Conservation (phyloP, 2,329 filamentous ascomycete species). For the Xylariaceae sp. region DNA sequence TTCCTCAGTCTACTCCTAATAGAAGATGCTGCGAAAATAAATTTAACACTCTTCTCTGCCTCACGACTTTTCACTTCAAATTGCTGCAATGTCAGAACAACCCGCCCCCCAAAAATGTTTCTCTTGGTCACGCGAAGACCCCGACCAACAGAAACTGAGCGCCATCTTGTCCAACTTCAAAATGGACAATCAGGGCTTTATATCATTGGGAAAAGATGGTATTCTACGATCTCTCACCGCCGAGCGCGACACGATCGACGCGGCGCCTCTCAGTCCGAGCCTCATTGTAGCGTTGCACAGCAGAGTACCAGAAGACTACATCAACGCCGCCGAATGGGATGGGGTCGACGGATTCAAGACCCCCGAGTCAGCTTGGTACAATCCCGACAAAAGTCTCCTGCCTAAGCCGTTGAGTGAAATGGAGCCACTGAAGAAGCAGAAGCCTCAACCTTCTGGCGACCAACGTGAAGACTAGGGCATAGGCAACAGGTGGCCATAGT, state of each 20-base stretch:
- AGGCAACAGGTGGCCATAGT: no score
- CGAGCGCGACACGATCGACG: conserved; percentile 5
- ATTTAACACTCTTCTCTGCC: neutral
- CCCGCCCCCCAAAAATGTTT: neutral
- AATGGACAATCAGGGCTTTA: conserved; percentile 3
- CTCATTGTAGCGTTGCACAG: conserved; percentile 5
- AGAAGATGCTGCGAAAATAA: neutral
- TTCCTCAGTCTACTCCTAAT: neutral
- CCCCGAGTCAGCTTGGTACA: conserved; percentile 4
- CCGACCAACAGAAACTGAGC: conserved; percentile 6
- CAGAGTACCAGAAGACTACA: conserved; percentile 3
- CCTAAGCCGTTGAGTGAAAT: conserved; percentile 5
- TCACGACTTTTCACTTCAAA: neutral
- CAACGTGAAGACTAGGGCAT: neutral
- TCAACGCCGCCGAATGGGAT: conserved; percentile 3
- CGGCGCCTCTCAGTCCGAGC: conserved; percentile 6
- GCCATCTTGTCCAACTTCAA: conserved; percentile 2
- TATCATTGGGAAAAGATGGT: conserved; percentile 7
- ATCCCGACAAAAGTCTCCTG: conserved; percentile 6
- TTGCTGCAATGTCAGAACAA: neutral
- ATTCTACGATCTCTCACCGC: conserved; percentile 6
- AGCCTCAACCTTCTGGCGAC: neutral
- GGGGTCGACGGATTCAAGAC: conserved; percentile 5
- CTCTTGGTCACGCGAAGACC: conserved; percentile 4
- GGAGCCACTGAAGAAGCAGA: neutral